phyloP scores from a whole-genome alignment of 2,329 filamentous ascomycete species.

The Alternaria sp. region DNA sequence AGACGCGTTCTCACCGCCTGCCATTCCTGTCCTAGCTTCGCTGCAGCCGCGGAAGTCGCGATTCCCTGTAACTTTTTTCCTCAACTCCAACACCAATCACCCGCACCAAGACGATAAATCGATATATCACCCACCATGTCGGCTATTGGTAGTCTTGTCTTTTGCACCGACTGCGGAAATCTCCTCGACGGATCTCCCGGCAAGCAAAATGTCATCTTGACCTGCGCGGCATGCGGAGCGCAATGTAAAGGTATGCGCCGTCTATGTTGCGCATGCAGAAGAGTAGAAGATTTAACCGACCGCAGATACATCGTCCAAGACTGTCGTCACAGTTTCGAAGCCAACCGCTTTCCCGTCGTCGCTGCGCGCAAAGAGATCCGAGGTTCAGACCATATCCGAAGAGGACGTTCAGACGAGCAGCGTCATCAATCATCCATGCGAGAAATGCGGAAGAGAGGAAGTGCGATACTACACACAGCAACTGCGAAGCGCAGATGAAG shows the following conservation, averaged over 20 bases:
- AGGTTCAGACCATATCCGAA: conserved; percentile 79
- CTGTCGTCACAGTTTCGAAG: conserved; percentile 83
- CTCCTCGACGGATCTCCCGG: conserved; percentile 82
- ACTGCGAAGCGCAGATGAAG: conserved; percentile 91
- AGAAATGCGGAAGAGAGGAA: conserved; percentile 79
- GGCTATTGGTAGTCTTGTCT: conserved; percentile 87
- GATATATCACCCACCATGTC: conserved; percentile 66
- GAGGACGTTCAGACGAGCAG: conserved; percentile 79
- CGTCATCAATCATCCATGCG: conserved; percentile 71
- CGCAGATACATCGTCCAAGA: conserved; percentile 62
- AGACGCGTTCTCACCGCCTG: conserved; percentile 39
- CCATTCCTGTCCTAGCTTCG: conserved; percentile 19
- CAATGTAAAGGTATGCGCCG: conserved; percentile 47
- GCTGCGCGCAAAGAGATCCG: conserved; percentile 85
- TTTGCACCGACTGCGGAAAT: conserved; percentile 92
- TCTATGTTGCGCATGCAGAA: neutral
- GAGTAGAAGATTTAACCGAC: neutral
- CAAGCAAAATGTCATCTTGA: conserved; percentile 74
- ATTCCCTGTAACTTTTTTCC: conserved; percentile 31
- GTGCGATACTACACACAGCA: conserved; percentile 87
- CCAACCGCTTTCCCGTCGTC: conserved; percentile 87
- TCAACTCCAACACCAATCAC: conserved; percentile 1
- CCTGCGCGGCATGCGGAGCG: conserved; percentile 85
- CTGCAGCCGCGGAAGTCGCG: conserved; percentile 20
- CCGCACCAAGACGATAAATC: conserved; percentile 1